Conservation (phyloP, 768 basidiomycete genomes). For the Ramaria sp. region DNA sequence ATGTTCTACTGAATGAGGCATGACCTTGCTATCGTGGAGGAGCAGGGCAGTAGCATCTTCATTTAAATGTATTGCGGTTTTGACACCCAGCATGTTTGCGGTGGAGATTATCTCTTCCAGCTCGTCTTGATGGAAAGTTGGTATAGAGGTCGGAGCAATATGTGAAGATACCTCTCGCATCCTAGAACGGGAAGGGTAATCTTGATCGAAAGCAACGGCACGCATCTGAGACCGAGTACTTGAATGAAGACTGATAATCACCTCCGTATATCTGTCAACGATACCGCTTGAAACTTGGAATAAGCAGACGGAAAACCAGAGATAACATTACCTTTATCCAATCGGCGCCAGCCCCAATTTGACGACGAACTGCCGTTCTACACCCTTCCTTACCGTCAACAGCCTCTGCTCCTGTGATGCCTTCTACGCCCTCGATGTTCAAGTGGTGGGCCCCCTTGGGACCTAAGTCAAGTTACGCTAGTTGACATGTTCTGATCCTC, state of each 20-base stretch:
- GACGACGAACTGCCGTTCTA: slow-evolving; percentile 42
- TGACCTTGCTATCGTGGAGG: not conserved
- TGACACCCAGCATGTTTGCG: slow-evolving; percentile 41
- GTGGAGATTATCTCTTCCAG: slow-evolving; percentile 38
- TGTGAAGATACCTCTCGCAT: slow-evolving; percentile 30
- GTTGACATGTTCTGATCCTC: not conserved
- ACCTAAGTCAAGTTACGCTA: slow-evolving; percentile 25
- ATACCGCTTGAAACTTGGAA: not conserved
- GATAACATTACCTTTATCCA: slow-evolving; percentile 44
- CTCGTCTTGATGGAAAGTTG: slow-evolving; percentile 37
- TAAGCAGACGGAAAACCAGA: not conserved
- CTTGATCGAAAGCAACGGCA: slow-evolving; percentile 20
- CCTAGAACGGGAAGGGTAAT: slow-evolving; percentile 43
- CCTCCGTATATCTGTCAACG: slow-evolving; percentile 40
- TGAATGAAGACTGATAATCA: slow-evolving; percentile 15
- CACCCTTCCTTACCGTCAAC: slow-evolving; percentile 50
- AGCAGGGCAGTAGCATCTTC: not conserved
- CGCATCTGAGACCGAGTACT: slow-evolving; percentile 4
- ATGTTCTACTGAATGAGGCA: slow-evolving; percentile 46
- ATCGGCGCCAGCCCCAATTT: slow-evolving; percentile 56
- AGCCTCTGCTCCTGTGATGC: slow-evolving; percentile 44
- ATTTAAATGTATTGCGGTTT: slow-evolving; percentile 41
- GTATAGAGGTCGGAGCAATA: slow-evolving; percentile 23
- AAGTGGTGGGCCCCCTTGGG: slow-evolving; percentile 39
- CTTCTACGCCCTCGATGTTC: slow-evolving; percentile 42